Percentiles rank a stretch among this genome's conserved stretches.
Conservation (phyloP, 78 protist species). For the Polysphondylium violaceum region DNA sequence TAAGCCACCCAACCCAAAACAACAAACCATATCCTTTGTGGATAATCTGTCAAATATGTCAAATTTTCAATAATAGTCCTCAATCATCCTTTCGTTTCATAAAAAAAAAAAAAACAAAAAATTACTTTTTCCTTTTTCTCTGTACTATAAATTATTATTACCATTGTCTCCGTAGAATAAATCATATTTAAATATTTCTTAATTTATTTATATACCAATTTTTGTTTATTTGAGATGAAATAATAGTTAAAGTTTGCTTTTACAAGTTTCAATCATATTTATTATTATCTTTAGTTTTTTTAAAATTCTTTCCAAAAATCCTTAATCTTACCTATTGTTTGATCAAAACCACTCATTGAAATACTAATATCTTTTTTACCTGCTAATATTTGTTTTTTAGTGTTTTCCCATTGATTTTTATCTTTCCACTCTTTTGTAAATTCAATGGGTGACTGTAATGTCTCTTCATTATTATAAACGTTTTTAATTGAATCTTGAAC, state of each 20-base stretch:
- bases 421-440: constrained; percentile 47
- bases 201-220: background rate
- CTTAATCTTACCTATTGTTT: constrained; percentile 8
- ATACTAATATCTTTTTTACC: constrained; percentile 29
- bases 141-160: too few relatives aligned
- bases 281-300: background rate
- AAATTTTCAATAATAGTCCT: too few relatives aligned
- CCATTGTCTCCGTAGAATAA: too few relatives aligned
- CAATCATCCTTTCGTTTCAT: background rate
- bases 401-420: constrained; percentile 26
- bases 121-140: background rate
- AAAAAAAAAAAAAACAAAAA: background rate
- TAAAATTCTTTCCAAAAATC: constrained; percentile 7
- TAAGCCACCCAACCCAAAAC: background rate
- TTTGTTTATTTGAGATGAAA: background rate
- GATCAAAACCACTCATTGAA: background rate
- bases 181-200: background rate
- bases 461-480: constrained; percentile 55
- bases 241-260: background rate
- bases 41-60: too few relatives aligned
- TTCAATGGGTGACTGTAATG: constrained; percentile 11
- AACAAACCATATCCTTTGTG: too few relatives aligned
- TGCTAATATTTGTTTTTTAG: constrained; percentile 32
- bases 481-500: constrained; percentile 48
- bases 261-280: background rate